Evolutionary conservation across 441 rosid species (phyloP), one percentile per base, ranked within the genome.

Genomic region (Pelargonium citronellum): DNA sequence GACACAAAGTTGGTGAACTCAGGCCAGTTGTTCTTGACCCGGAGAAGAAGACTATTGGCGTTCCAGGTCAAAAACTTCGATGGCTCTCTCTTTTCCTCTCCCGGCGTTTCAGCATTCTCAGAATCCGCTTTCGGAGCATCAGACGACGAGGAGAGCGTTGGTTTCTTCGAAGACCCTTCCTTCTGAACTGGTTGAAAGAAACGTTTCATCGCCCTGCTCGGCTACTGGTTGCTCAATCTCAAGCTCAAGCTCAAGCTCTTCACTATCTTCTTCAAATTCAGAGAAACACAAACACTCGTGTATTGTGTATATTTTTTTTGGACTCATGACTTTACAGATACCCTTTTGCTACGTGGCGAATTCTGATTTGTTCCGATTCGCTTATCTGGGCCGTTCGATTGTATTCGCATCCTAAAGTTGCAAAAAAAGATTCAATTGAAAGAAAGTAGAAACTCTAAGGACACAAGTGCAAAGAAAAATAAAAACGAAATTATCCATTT

Each of bases 41-140:
- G 97, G 76, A 91, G 91, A 76, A 95, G 95, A 39, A 95, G 84
- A 83, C 99, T 92, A 70, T 95, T 92, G 7, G 98, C 99, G 67
- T 95, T 95, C 99, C 99, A 92, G 0, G 97, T 89, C 8, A 95
- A 0, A 75, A 95, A 92, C 86, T 88, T 95, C 55, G 84, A 70
- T 0, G 97, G 98, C 77, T 91, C 93, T 43, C 19, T 80, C 57
- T 69, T 73, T 44, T 72, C 75, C 17, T 72, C 71, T 19, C 68
- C 73, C 16, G 71, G 69, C 24, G 41, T 44, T 20, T 73, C 79
- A 67, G 62, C 72, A 27, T 17, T 73, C 46, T 64, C 83, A 53
- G 71, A 67, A 43, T 74, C 64, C 13, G 76, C 74, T 60, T 82
- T 66, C n/a, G 75, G 70, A 49, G 84, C 68, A 64, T 9, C 9